Percentiles rank a stretch among this genome's conserved stretches.
These are phyloP conservation scores for Suillus hirtellus DNA, from an alignment of 768 basidiomycete species.

Conservation along the genomic window DNA sequence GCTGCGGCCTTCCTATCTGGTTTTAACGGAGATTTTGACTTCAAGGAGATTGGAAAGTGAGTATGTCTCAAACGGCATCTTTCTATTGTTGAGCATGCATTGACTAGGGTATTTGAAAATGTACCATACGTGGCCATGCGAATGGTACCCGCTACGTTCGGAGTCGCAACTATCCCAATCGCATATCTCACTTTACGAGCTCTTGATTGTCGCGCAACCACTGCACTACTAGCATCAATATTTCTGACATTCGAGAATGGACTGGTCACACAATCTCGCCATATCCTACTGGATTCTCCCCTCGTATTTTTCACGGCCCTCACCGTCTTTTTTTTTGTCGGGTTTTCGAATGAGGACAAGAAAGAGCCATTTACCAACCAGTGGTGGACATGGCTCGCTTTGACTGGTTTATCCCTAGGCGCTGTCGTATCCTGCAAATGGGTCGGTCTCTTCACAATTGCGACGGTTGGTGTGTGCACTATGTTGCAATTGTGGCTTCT, in stretches of 20 bases:
- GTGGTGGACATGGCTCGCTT: slow-evolving; percentile 93
- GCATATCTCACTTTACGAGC: slow-evolving; percentile 92
- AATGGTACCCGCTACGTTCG: slow-evolving; percentile 87
- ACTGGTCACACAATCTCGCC: slow-evolving; percentile 90
- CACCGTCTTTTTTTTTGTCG: slow-evolving; percentile 81
- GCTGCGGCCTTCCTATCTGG: slow-evolving; percentile 85
- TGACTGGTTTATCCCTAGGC: slow-evolving; percentile 88
- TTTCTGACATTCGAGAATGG: slow-evolving; percentile 98
- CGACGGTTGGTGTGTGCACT: slow-evolving; percentile 86
- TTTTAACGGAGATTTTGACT: slow-evolving; percentile 93
- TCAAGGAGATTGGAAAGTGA: slow-evolving; percentile 96
- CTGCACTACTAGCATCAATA: slow-evolving; percentile 86
- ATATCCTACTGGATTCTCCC: slow-evolving; percentile 98
- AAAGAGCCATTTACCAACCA: slow-evolving; percentile 75
- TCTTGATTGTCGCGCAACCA: slow-evolving; percentile 89
- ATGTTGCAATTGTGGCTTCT: slow-evolving; percentile 85
- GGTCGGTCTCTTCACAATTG: slow-evolving; percentile 98
- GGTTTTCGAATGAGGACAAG: slow-evolving; percentile 91
- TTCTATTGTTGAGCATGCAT: slow-evolving; percentile 7
- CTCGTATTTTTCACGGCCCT: slow-evolving; percentile 97
- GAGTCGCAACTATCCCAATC: slow-evolving; percentile 85
- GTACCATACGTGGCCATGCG: slow-evolving; percentile 98
- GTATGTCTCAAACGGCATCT: slow-evolving; percentile 28
- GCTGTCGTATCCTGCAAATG: slow-evolving; percentile 95
- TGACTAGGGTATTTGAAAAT: slow-evolving; percentile 69